phyloP scores from a whole-genome alignment of 2,329 filamentous ascomycete genomes.

The Salinomyces thailandicus region DNA sequence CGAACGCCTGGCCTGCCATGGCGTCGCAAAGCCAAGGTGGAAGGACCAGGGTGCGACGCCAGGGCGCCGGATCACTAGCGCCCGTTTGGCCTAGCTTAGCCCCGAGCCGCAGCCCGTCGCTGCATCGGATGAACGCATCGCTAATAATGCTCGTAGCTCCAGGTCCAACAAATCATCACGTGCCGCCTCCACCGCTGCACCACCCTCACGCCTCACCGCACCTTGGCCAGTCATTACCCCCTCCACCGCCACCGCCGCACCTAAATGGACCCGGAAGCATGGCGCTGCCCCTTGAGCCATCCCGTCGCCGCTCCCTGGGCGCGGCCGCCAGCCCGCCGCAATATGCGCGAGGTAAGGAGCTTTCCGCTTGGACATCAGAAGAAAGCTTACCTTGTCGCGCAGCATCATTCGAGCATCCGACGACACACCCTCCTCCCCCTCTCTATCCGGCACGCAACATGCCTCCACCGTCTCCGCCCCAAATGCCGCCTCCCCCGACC shows the following conservation, averaged over 20 bases:
- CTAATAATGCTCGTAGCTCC: constrained; percentile 4
- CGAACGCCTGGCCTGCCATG: too few relatives aligned
- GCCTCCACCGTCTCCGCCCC: constrained; percentile 41
- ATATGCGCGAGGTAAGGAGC: constrained; percentile 17
- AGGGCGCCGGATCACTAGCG: constrained; percentile 4
- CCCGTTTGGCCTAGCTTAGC: constrained; percentile 1
- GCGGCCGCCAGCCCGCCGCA: constrained; percentile 26
- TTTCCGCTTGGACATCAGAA: not conserved
- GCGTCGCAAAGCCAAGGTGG: too few relatives aligned
- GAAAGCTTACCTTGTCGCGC: not conserved
- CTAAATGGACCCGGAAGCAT: constrained; percentile 25
- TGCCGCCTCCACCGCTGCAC: constrained; percentile 1
- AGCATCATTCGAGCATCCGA: constrained; percentile 20
- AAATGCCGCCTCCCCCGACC: constrained; percentile 30
- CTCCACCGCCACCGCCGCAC: constrained; percentile 14
- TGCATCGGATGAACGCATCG: constrained; percentile 2
- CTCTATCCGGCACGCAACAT: constrained; percentile 36
- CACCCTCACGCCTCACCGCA: constrained; percentile 13
- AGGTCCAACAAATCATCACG: not conserved
- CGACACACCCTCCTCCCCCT: constrained; percentile 23
- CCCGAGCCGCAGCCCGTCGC: not conserved
- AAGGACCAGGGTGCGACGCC: not conserved
- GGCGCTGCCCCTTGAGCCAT: constrained; percentile 32
- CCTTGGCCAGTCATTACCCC: constrained; percentile 14
- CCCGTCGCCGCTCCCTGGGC: constrained; percentile 35